These are phyloP conservation scores for Cinnamomum chago DNA, from an alignment of 164 flowering plant genomes.

Conservation along the genomic window DNA sequence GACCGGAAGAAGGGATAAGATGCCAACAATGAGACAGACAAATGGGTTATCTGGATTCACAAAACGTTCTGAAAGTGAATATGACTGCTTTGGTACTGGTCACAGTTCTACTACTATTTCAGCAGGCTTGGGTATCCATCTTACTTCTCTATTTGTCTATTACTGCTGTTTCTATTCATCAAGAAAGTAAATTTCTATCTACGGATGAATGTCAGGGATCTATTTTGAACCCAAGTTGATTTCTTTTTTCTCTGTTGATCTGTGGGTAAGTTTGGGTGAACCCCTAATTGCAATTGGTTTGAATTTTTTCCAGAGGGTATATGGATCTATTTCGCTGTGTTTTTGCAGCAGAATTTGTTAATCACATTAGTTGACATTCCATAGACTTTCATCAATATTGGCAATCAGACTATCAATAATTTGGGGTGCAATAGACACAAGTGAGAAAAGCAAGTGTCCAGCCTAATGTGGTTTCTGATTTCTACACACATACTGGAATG, in stretches of 20 bases:
- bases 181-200: neutral
- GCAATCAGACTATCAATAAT: too few species aligned
- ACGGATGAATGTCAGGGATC: neutral
- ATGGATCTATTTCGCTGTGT: neutral
- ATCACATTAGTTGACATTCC: neutral
- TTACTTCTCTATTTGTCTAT: slow-evolving; percentile 1
- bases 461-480: neutral
- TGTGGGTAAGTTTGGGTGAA: too few species aligned
- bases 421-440: neutral
- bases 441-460: neutral
- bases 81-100: slow-evolving; percentile 89
- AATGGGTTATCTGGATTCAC: slow-evolving; percentile 91
- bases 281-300: too few species aligned
- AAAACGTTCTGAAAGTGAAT: slow-evolving; percentile 87
- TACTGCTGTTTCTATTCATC: neutral
- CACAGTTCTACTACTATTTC: slow-evolving; percentile 96
- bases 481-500: neutral
- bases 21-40: slow-evolving; percentile 84
- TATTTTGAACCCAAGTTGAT: too few species aligned
- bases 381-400: neutral
- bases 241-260: too few species aligned
- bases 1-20: slow-evolving; percentile 85
- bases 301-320: too few species aligned
- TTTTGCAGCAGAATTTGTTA: neutral
- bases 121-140: slow-evolving; percentile 73